A percentile compares a stretch with the other conserved stretches of the same genome.
Conservation (phyloP, 495 filamentous ascomycete genomes). For the Amorphotheca resinae region DNA sequence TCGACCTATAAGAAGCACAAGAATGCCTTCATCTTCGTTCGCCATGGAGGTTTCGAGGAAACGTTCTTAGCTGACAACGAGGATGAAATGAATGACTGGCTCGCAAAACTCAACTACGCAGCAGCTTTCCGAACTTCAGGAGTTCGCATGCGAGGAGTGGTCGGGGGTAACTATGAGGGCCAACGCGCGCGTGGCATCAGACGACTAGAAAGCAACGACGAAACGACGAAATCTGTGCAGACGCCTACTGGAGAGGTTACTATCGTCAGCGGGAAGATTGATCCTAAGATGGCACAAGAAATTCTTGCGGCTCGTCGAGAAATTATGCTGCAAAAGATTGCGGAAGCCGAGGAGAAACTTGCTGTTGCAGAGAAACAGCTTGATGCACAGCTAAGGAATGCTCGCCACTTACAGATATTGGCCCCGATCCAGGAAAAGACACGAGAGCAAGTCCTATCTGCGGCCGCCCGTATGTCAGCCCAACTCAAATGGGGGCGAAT, state of each 20-base stretch:
- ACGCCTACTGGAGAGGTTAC: constrained; percentile 59
- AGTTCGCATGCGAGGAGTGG: constrained; percentile 79
- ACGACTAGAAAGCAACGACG: constrained; percentile 43
- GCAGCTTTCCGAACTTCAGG: constrained; percentile 85
- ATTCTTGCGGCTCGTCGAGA: constrained; percentile 68
- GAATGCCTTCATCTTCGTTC: constrained; percentile 80
- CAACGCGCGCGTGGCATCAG: constrained; percentile 62
- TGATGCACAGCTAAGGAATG: constrained; percentile 74
- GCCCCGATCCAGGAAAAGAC: constrained; percentile 81
- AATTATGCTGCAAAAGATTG: constrained; percentile 71
- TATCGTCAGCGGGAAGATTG: constrained; percentile 54
- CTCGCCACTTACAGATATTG: constrained; percentile 80
- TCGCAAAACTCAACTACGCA: constrained; percentile 92
- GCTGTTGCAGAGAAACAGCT: constrained; percentile 58
- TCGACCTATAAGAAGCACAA: constrained; percentile 90
- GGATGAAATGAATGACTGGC: constrained; percentile 90
- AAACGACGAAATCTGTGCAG: constrained; percentile 46
- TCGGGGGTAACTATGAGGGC: constrained; percentile 75
- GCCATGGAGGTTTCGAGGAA: constrained; percentile 83
- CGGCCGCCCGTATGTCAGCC: constrained; percentile 74
- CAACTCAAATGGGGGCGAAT: constrained; percentile 87
- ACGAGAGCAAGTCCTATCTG: constrained; percentile 70
- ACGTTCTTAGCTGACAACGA: constrained; percentile 83
- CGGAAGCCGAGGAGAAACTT: constrained; percentile 73
- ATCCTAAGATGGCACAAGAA: constrained; percentile 68